Percentiles rank a stretch among this genome's conserved stretches.
Conservation (phyloP, 257 asterid genomes). For the Avicennia marina region DNA sequence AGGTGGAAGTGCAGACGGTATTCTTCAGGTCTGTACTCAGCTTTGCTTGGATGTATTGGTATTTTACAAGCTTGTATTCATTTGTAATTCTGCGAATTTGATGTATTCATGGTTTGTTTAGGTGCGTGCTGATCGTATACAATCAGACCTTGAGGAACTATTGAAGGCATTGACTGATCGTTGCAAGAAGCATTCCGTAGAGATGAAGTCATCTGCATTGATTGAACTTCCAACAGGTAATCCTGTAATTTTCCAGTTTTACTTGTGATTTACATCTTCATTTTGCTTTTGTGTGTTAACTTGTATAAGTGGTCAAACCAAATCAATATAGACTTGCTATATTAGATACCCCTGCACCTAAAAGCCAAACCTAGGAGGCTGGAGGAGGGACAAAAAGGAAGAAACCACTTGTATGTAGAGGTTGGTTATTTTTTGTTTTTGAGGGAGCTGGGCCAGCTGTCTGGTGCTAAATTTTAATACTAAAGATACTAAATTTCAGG, state of each 20-base stretch:
- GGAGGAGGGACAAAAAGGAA: not conserved
- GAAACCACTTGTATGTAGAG: no score
- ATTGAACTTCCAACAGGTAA: slow-evolving; percentile 93
- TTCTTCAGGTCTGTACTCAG: slow-evolving; percentile 75
- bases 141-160: slow-evolving; percentile 92
- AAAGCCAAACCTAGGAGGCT: not conserved
- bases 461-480: no score
- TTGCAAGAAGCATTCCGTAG: slow-evolving; percentile 70
- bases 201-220: slow-evolving; percentile 64
- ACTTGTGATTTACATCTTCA: not conserved
- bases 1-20: slow-evolving; percentile 99
- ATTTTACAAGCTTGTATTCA: not conserved
- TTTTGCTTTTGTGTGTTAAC: no score
- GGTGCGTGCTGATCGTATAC: slow-evolving; percentile 99
- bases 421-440: no score
- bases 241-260: no score
- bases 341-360: not conserved
- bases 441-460: no score
- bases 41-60: slow-evolving; percentile 8
- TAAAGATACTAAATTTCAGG: no score
- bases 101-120: slow-evolving; percentile 9
- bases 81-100: slow-evolving; percentile 13
- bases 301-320: no score
- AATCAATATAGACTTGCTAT: not conserved
- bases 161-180: slow-evolving; percentile 83